Evolutionary conservation across 352 stramenopile species (phyloP), one percentile per base, ranked within the genome.

Genomic region (Globisporangium sylvaticum): DNA sequence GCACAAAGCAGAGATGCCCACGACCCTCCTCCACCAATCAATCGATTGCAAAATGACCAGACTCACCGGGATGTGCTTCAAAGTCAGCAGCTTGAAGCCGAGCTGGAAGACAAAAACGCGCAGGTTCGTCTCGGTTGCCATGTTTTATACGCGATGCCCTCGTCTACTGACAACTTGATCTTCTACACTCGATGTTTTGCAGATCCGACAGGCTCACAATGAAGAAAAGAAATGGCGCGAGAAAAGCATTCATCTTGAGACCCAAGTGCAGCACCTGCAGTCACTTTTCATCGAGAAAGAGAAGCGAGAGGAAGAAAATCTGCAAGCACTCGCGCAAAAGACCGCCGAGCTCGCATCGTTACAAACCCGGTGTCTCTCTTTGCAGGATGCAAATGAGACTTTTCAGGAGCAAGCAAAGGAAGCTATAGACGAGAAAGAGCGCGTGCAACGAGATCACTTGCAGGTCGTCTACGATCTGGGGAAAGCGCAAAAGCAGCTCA

Each of bases 401-500:
- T 71, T 60, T 2, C 68, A 82, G 55, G 75, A 80, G 12, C 70
- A 81, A 29, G 54, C 74, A 3, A 68, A 69, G 39, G 74, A 78
- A 39, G 76, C 70, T 0, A 63, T 39, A 0, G 67, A 73, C 7
- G 75, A 85, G 56, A 76, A 76, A 52, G 79, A 87, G 7, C 75
- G 77, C 29, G 70, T 81, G 9, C 75, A 78, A 22, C 80, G 82
- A 44, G 79, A 84, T 52, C 84, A 83, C 54, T 29, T 75, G 52
- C 78, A 87, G 58, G 74, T 83, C 24, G 75, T 82, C 22, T 84
- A 70, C 54, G 79, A 87, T 32, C 42, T 87, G 10, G 65, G 76
- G 9, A 84, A 84, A 65, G 50, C 74, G 0, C 74, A 84, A 32
- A 81, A 81, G 29, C 74, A 84, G 58, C 64, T 84, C 39, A 84